Evolutionary conservation across 2,329 filamentous ascomycete species (phyloP).

Genomic region (Aspergillus flavus): DNA sequence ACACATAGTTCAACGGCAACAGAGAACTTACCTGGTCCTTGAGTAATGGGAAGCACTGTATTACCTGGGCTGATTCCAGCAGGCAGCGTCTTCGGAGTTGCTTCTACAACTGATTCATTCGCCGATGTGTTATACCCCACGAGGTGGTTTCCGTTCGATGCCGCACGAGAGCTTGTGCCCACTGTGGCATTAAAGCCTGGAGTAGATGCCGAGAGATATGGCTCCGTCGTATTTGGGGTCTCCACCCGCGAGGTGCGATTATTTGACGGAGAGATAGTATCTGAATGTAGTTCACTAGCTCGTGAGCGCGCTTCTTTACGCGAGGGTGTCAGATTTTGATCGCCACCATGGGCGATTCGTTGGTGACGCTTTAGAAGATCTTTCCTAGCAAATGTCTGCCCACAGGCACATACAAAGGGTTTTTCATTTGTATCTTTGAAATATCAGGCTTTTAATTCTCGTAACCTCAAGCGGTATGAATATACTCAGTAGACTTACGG

Average conservation of each 20-base stretch:
- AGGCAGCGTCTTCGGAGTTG: neutral
- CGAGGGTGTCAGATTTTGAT: neutral
- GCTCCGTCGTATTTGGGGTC: neutral
- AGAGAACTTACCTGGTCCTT: neutral
- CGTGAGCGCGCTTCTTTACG: neutral
- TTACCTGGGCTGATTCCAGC: neutral
- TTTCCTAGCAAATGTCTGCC: constrained; percentile 15
- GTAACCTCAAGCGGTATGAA: neutral
- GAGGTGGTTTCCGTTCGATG: neutral
- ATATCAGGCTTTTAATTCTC: neutral
- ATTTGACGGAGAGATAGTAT: neutral
- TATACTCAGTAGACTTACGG: constrained; percentile 8
- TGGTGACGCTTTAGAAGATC: constrained; percentile 22
- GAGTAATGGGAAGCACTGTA: neutral
- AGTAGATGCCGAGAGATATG: neutral
- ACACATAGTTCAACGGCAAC: neutral
- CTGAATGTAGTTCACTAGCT: neutral
- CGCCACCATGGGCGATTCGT: constrained; percentile 5
- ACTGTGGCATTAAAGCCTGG: neutral
- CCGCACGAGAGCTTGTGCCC: neutral
- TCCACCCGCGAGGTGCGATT: neutral
- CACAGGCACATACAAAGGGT: constrained; percentile 16
- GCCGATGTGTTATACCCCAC: neutral
- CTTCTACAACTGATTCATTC: neutral
- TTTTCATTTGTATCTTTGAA: constrained; percentile 20